phyloP scores from a whole-genome alignment of 2,329 filamentous ascomycete species.

The Neopestalotiopsis sp. region DNA sequence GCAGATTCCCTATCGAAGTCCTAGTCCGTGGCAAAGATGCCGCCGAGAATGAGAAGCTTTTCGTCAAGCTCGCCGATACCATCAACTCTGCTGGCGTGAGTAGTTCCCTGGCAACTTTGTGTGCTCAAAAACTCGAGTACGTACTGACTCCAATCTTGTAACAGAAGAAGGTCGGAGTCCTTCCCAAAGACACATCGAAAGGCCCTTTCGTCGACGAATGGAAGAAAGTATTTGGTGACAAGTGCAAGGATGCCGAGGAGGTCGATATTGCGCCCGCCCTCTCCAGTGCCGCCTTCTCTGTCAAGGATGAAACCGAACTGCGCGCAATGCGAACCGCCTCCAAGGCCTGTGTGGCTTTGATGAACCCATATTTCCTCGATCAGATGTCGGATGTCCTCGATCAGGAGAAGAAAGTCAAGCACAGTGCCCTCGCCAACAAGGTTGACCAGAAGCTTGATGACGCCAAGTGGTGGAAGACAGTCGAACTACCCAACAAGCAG shows the following conservation, averaged over 20 bases:
- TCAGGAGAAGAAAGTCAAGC: constrained; percentile 95
- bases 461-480: constrained; percentile 86
- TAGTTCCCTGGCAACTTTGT: constrained; percentile 28
- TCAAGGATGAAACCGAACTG: constrained; percentile 95
- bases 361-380: constrained; percentile 96
- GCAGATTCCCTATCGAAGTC: constrained; percentile 91
- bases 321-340: constrained; percentile 94
- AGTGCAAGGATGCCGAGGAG: constrained; percentile 85
- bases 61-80: constrained; percentile 79
- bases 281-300: constrained; percentile 81
- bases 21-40: constrained; percentile 90
- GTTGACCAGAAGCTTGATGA: constrained; percentile 93
- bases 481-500: constrained; percentile 69
- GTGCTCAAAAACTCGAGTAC: constrained; percentile 18
- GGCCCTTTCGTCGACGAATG: constrained; percentile 96
- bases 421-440: constrained; percentile 83
- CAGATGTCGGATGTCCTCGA: constrained; percentile 97
- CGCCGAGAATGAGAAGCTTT: constrained; percentile 89
- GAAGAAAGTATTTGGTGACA: constrained; percentile 80
- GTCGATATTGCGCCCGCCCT: constrained; percentile 84
- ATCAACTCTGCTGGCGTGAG: constrained; percentile 84
- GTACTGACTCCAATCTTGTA: constrained; percentile 17
- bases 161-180: constrained; percentile 81
- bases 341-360: constrained; percentile 89
- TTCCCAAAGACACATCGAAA: constrained; percentile 81